Conservation (phyloP, 2,329 filamentous ascomycete genomes). For the Xylaria polymorpha region DNA sequence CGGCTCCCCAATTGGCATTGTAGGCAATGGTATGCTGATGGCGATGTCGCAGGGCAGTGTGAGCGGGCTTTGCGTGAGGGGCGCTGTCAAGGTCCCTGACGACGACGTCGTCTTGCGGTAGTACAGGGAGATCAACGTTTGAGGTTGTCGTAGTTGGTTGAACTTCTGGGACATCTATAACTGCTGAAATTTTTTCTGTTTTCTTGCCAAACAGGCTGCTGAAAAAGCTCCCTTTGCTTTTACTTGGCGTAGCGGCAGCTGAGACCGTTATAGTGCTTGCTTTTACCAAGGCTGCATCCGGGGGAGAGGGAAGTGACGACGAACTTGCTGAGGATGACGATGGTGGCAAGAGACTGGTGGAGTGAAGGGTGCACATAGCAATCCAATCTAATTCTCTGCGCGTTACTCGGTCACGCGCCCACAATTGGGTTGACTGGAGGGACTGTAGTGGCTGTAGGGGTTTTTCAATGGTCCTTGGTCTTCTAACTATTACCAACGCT, state of each 20-base stretch:
- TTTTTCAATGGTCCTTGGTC: slow-evolving; percentile 47
- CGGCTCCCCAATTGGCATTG: slow-evolving; percentile 52
- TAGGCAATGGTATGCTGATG: slow-evolving; percentile 44
- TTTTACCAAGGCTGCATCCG: slow-evolving; percentile 40
- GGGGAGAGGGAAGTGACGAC: slow-evolving; percentile 21
- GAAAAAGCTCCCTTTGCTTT: slow-evolving; percentile 40
- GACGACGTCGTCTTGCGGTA: slow-evolving; percentile 40
- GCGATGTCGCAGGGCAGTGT: slow-evolving; percentile 43
- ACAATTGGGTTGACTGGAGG: slow-evolving; percentile 45
- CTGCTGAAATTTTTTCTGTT: slow-evolving; percentile 38
- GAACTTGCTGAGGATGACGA: slow-evolving; percentile 37
- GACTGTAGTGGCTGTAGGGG: slow-evolving; percentile 41
- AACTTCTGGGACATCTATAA: slow-evolving; percentile 24
- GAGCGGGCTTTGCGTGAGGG: slow-evolving; percentile 34
- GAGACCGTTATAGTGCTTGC: slow-evolving; percentile 42
- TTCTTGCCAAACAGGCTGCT: slow-evolving; percentile 44
- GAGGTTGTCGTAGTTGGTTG: slow-evolving; percentile 8
- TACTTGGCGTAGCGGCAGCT: slow-evolving; percentile 34
- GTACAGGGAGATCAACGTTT: slow-evolving; percentile 35
- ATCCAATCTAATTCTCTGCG: slow-evolving; percentile 47
- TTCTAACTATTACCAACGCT: slow-evolving; percentile 52
- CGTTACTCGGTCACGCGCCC: slow-evolving; percentile 37
- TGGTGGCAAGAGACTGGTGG: slow-evolving; percentile 41
- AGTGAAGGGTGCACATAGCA: slow-evolving; percentile 43
- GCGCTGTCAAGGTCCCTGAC: slow-evolving; percentile 43